These are phyloP conservation scores for Tetrahymena thermophila DNA, from an alignment of 73 alveolate genomes.

Conservation along the genomic window DNA sequence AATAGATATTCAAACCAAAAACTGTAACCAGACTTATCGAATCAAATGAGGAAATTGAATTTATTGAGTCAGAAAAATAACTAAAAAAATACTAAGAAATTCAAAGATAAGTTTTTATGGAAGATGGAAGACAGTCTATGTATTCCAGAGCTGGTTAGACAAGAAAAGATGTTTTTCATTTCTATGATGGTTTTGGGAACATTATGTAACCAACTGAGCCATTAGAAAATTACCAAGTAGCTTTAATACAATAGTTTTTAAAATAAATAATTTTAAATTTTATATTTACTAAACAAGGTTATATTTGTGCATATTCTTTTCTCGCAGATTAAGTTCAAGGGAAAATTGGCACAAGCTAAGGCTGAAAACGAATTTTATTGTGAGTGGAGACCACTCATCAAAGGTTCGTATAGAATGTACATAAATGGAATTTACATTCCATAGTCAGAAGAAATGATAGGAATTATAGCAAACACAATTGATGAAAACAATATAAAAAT, in stretches of 20 bases:
- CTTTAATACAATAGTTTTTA: neutral
- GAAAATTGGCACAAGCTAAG: neutral
- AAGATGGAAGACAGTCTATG: neutral
- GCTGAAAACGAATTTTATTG: neutral
- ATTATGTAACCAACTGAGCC: neutral
- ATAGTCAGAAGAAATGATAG: slow-evolving; percentile 3
- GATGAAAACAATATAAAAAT: neutral
- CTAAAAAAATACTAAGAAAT: neutral
- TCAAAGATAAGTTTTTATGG: neutral
- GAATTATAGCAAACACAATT: slow-evolving; percentile 7
- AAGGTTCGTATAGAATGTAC: slow-evolving; percentile 25
- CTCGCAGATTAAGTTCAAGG: neutral
- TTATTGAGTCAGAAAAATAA: neutral
- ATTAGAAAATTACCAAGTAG: neutral
- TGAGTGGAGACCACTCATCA: slow-evolving; percentile 23
- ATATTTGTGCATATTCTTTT: neutral
- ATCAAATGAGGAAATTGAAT: neutral
- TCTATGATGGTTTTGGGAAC: neutral
- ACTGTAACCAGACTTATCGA: neutral
- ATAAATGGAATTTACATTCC: slow-evolving; percentile 1
- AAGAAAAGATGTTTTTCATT: neutral
- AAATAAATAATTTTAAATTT: neutral
- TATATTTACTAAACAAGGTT: neutral
- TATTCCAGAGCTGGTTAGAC: neutral
- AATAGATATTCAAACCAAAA: neutral